A percentile compares a stretch with the other conserved stretches of the same genome.
Evolutionary conservation across 208 protist genomes (phyloP).

Genomic region (Trypanosoma platydactyli): DNA sequence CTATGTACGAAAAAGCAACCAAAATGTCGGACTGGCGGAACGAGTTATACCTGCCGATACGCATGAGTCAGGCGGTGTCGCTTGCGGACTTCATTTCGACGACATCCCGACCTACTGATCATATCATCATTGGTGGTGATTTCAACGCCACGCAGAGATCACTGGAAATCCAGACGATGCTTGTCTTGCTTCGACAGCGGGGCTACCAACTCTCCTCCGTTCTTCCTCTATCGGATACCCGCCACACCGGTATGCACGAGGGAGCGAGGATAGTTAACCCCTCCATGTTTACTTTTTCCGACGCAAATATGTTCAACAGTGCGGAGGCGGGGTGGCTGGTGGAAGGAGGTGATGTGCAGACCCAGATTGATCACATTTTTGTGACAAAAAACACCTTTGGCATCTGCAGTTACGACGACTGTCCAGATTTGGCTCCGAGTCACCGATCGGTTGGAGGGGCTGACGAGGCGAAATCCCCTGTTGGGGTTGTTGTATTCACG

Average conservation of each 20-base stretch:
- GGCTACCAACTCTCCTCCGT: constrained; percentile 74
- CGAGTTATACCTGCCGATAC: constrained; percentile 80
- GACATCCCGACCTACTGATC: constrained; percentile 69
- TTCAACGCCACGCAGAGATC: constrained; percentile 84
- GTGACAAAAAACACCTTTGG: constrained; percentile 47
- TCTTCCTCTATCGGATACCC: constrained; percentile 39
- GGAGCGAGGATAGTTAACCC: constrained; percentile 26
- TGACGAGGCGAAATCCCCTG: constrained; percentile 33
- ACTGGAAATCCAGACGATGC: constrained; percentile 79
- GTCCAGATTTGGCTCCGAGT: constrained; percentile 53
- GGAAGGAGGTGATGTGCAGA: constrained; percentile 66
- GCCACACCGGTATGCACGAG: constrained; percentile 3
- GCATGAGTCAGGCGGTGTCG: constrained; percentile 78
- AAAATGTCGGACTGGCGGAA: constrained; percentile 55
- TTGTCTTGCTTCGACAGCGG: constrained; percentile 62
- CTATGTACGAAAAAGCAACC: constrained; percentile 70
- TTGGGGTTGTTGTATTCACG: constrained; percentile 78
- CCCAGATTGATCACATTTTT: constrained; percentile 90
- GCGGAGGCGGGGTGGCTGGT: constrained; percentile 70
- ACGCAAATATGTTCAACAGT: constrained; percentile 78
- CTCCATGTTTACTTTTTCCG: constrained; percentile 66
- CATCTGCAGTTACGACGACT: constrained; percentile 62
- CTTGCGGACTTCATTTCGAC: constrained; percentile 71
- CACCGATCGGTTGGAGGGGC: constrained; percentile 38
- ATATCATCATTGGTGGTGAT: constrained; percentile 82